Base-by-base conservation (phyloP, 345 rosid genomes). In the Nasturtium officinale region DNA sequence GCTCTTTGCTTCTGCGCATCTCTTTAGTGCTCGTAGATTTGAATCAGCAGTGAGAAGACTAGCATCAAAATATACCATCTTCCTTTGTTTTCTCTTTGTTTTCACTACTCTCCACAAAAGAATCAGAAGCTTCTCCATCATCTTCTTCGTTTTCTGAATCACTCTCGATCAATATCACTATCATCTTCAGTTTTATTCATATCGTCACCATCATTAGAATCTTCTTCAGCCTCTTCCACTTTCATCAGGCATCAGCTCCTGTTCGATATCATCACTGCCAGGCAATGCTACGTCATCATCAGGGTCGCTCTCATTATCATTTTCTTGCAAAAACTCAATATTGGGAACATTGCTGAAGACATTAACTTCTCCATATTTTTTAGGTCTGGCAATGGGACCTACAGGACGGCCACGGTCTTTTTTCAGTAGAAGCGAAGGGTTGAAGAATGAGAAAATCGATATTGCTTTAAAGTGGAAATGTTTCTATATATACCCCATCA, bases 401-500 rank as follows among this genome's bases (percentile, higher is more conserved):
- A 46, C 71, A n/a, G 90, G 91, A 45, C 96, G 92, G 47, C 98
- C 98, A 45, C 97, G 88, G 78, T 94, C 98, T 82, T 94, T 94
- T 82, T 91, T 94, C 63, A 87, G 83, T 58, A 94, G 84, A 79
- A 94, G 84, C 9, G 88, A 85, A 33, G 98, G 98, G 72, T 92
- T 89, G n/a, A 52, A 46, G 26, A 38, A 69, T 33, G 55, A 33
- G 57, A 68, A 65, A 64, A 26, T 17, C 25, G 47, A 29, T 33
- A 16, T 42, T 30, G 40, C 52, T 51, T 17, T 29, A 56, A 57
- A 65, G 51, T 32, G 56, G 67, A 67, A 76, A 73, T 26, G 66
- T 58, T 42, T 77, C 26, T 59, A 23, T 23, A 23, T 23, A 55
- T 87, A 94, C 98, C 97, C 85, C 82, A 74, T 94, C 93, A 80